phyloP scores from a whole-genome alignment of 2,329 filamentous ascomycete genomes.

The Fusarium oligoseptatum region DNA sequence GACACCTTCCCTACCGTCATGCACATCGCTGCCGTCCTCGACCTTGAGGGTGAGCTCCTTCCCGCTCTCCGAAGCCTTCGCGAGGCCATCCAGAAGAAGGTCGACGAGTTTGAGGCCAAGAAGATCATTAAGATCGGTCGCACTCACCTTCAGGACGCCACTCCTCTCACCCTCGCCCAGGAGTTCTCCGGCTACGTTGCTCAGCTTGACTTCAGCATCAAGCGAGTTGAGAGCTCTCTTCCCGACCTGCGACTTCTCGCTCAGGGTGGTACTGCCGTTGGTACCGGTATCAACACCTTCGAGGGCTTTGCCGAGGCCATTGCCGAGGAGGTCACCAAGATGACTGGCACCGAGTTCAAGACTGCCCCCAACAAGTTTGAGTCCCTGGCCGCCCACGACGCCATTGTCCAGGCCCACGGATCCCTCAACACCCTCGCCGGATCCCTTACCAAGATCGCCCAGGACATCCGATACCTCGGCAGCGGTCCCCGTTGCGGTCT shows the following conservation, averaged over 20 bases:
- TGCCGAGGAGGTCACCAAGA: conserved; percentile 88
- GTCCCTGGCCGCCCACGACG: conserved; percentile 94
- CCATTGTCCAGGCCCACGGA: conserved; percentile 93
- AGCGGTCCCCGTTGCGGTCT: conserved; percentile 96
- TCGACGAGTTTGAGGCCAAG: conserved; percentile 84
- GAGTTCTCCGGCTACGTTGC: conserved; percentile 98
- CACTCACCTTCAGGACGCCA: conserved; percentile 97
- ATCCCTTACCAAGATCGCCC: conserved; percentile 97
- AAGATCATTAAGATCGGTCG: conserved; percentile 99
- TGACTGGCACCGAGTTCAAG: conserved; percentile 93
- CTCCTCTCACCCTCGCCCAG: conserved; percentile 93
- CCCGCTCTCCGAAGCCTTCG: conserved; percentile 87
- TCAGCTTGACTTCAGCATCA: conserved; percentile 91
- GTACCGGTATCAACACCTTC: conserved; percentile 97
- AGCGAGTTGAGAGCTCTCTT: conserved; percentile 85
- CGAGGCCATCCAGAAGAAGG: conserved; percentile 87
- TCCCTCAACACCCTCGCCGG: conserved; percentile 91
- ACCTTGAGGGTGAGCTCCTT: conserved; percentile 87
- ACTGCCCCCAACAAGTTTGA: conserved; percentile 99
- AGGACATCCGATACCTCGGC: conserved; percentile 97
- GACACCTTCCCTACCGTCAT: conserved; percentile 99
- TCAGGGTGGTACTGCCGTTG: conserved; percentile 96
- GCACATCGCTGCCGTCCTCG: conserved; percentile 97
- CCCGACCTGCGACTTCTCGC: conserved; percentile 89
- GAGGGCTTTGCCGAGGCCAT: conserved; percentile 95